These are phyloP conservation scores for Microthyrium microscopicum DNA, from an alignment of 2,329 filamentous ascomycete species.

Conservation along the genomic window DNA sequence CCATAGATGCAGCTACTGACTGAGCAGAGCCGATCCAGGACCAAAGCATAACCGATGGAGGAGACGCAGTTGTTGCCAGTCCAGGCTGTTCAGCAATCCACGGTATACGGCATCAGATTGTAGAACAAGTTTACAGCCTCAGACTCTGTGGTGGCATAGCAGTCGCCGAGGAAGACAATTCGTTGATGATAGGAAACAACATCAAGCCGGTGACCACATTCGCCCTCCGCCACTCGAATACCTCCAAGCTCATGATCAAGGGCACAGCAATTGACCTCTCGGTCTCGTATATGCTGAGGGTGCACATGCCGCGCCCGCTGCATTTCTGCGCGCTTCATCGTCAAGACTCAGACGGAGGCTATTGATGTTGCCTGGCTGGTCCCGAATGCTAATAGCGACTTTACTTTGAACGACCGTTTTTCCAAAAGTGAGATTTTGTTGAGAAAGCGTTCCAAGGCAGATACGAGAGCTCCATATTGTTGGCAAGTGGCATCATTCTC, in stretches of 20 bases:
- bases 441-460: neutral
- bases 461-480: neutral
- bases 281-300: slow-evolving; percentile 1
- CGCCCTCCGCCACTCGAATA: slow-evolving; percentile 1
- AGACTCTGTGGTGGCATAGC: slow-evolving; percentile 3
- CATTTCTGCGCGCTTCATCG: slow-evolving; percentile 1
- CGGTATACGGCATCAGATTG: neutral
- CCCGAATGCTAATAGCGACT: slow-evolving; percentile 1
- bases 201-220: slow-evolving; percentile 3
- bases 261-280: slow-evolving; percentile 1
- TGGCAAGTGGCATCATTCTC: slow-evolving; percentile 2
- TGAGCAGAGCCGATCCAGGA: slow-evolving; percentile 2
- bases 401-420: neutral
- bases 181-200: slow-evolving; percentile 3
- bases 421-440: slow-evolving; percentile 1
- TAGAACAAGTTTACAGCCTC: neutral
- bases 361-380: slow-evolving; percentile 3
- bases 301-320: neutral
- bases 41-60: slow-evolving; percentile 1
- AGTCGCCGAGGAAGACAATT: slow-evolving; percentile 3
- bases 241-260: slow-evolving; percentile 3
- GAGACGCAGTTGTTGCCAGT: slow-evolving; percentile 1
- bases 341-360: slow-evolving; percentile 1
- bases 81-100: neutral
- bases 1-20: slow-evolving; percentile 2